Evolutionary conservation across 2,329 filamentous ascomycete genomes (phyloP).

Genomic region (Dothistroma pini): DNA sequence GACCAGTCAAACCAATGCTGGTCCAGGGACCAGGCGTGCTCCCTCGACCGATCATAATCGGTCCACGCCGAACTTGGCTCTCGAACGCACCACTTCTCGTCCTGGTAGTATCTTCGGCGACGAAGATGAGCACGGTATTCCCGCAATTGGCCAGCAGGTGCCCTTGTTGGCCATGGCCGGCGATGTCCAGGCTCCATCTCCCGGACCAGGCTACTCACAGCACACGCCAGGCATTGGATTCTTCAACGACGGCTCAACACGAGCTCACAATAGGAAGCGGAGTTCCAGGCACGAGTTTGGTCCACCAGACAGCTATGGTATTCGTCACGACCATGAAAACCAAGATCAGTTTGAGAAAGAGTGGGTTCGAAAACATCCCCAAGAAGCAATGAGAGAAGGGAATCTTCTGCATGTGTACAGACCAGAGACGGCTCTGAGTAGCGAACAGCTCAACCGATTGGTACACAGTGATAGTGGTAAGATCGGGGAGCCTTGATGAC

Average conservation of each 20-base stretch:
- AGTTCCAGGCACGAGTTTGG: conserved; percentile 68
- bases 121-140: conserved; percentile 76
- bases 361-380: conserved; percentile 90
- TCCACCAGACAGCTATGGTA: conserved; percentile 86
- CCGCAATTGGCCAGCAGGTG: conserved; percentile 86
- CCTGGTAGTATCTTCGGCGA: conserved; percentile 53
- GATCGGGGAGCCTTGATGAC: not conserved
- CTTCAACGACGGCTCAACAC: conserved; percentile 53
- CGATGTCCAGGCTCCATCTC: conserved; percentile 92
- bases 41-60: conserved; percentile 42
- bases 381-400: conserved; percentile 75
- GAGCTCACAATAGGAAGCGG: conserved; percentile 62
- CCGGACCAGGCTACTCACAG: conserved; percentile 53
- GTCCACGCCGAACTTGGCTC: conserved; percentile 46
- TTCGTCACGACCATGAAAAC: conserved; percentile 74
- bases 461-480: conserved; percentile 64
- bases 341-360: conserved; percentile 83
- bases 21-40: conserved; percentile 19
- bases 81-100: conserved; percentile 44
- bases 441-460: conserved; percentile 84
- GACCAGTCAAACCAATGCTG: conserved; percentile 22
- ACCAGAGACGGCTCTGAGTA: conserved; percentile 80
- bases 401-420: conserved; percentile 61
- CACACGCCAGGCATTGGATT: conserved; percentile 49
- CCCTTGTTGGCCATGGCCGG: conserved; percentile 91